phyloP scores from a whole-genome alignment of 1,284 basidiomycete genomes.

The Cutaneotrichosporon cavernicola region DNA sequence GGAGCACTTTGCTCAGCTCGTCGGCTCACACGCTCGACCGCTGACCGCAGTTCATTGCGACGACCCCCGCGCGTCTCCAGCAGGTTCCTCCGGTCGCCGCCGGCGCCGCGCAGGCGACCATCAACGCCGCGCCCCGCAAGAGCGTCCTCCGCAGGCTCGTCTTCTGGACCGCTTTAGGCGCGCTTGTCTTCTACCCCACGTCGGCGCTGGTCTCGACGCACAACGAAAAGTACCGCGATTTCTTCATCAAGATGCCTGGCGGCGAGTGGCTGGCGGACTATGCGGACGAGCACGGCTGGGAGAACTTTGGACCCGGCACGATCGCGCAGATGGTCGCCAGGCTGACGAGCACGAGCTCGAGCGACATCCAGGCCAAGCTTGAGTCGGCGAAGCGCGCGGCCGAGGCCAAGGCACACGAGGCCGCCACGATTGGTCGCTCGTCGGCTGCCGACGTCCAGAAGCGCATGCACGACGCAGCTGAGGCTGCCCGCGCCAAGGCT shows the following conservation, averaged over 20 bases:
- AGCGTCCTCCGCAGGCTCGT: constrained; percentile 49
- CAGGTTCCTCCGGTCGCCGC: constrained; percentile 31
- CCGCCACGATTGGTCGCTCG: constrained; percentile 36
- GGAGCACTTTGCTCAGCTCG: not conserved
- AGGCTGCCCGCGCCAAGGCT: constrained; percentile 21
- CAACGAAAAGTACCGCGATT: constrained; percentile 55
- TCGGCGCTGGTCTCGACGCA: constrained; percentile 54
- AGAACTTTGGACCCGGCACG: constrained; percentile 57
- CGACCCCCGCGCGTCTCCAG: constrained; percentile 29
- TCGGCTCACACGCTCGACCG: not conserved
- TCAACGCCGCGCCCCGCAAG: constrained; percentile 27
- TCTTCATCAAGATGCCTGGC: constrained; percentile 58
- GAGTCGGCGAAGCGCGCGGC: constrained; percentile 38
- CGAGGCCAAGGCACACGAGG: constrained; percentile 53
- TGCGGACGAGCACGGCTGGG: constrained; percentile 75
- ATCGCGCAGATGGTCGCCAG: constrained; percentile 61
- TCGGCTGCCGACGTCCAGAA: constrained; percentile 33
- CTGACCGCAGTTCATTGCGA: constrained; percentile 32
- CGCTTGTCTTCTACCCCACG: constrained; percentile 54
- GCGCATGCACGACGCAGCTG: constrained; percentile 31
- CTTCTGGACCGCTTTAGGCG: constrained; percentile 51
- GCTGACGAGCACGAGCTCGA: constrained; percentile 55
- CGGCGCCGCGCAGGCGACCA: constrained; percentile 22
- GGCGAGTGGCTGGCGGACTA: constrained; percentile 75
- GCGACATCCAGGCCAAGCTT: constrained; percentile 32